Conservation (phyloP, 148 eudicot genomes). For the Rhododendron simsii region DNA sequence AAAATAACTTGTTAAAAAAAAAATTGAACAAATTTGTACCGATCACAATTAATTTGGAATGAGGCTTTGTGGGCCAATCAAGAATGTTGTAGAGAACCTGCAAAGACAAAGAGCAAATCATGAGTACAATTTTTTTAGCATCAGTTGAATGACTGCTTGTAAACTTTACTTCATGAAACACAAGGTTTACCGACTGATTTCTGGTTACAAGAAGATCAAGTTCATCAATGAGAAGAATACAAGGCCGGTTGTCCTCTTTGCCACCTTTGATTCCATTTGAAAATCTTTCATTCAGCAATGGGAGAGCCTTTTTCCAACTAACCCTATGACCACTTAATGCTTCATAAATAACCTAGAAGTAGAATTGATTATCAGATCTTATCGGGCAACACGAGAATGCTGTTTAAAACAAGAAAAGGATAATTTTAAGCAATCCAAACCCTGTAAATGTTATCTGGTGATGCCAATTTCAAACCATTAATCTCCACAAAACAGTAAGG, state of each 20-base stretch:
- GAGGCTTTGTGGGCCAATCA: constrained; percentile 98
- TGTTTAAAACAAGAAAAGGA: background rate
- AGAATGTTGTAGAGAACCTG: constrained; percentile 99
- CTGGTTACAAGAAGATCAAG: constrained; percentile 95
- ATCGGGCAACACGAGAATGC: constrained; percentile 2
- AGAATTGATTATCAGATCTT: constrained; percentile 7
- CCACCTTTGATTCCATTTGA: constrained; percentile 61
- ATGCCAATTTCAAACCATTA: constrained; percentile 89
- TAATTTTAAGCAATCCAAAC: constrained; percentile 26
- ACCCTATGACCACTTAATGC: constrained; percentile 89
- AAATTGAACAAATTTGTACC: constrained; percentile 35
- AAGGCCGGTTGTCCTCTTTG: constrained; percentile 74
- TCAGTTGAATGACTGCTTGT: background rate
- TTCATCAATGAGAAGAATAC: constrained; percentile 91
- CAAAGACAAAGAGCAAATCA: background rate
- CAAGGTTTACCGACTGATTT: constrained; percentile 72
- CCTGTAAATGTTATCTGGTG: constrained; percentile 91
- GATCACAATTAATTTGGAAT: constrained; percentile 87
- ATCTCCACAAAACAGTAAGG: constrained; percentile 91
- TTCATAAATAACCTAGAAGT: constrained; percentile 86
- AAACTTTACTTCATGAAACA: background rate
- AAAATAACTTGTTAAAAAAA: background rate
- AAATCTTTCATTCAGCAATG: constrained; percentile 77
- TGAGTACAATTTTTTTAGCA: background rate
- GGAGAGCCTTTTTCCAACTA: constrained; percentile 89